Evolutionary conservation across 176 grass and related monocot species (phyloP), one percentile per base, ranked within the genome.

Genomic region (Themeda triandra): DNA sequence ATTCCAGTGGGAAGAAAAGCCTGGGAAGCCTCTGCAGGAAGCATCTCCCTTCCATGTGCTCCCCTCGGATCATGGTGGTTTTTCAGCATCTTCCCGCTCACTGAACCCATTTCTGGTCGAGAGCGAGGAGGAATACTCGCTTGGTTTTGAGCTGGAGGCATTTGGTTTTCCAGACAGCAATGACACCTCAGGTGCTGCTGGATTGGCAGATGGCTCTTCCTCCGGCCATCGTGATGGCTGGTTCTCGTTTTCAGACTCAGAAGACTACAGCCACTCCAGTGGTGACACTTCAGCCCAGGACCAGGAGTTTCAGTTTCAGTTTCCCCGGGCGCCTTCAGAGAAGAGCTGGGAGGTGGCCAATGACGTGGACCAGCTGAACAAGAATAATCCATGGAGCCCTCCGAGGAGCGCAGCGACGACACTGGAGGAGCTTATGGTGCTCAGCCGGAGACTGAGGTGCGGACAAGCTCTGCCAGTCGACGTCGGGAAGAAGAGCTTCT

Each of bases 1-100:
- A 4, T 99, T 96, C 63, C 68, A 94, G 74, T 99, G 96, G 96
- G 96, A 96, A 85, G 96, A 94, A 86, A 83, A 92, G 80, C 96
- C 96, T 9, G 91, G 96, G 51, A 99, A 92, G 36, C 89, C 93
- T 13, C 41, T 92, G 19, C 68, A 83, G 30, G 76, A 82, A 8
- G 40, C 82, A 42, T 75, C 67, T 58, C 71, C 36, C 24, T 46
- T 77, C 23, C 73, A 80, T 80, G 63, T 60, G 19, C 46, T 41
- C 9, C 36, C 73, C 21, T 25, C 69, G 30, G 78, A 69, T 24
- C 63, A 78, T 37, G 42, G 75, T 32, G 68, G 62, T 19, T 81
- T 90, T 42, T 74, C 35, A 71, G 54, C 25, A 41, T 77, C 89
- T 51, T 44, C 75, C 32, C 37, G 44, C 78, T 89, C 90, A 41